Evolutionary conservation across 768 basidiomycete species (phyloP).

Genomic region (Phaeolepiota aurea): DNA sequence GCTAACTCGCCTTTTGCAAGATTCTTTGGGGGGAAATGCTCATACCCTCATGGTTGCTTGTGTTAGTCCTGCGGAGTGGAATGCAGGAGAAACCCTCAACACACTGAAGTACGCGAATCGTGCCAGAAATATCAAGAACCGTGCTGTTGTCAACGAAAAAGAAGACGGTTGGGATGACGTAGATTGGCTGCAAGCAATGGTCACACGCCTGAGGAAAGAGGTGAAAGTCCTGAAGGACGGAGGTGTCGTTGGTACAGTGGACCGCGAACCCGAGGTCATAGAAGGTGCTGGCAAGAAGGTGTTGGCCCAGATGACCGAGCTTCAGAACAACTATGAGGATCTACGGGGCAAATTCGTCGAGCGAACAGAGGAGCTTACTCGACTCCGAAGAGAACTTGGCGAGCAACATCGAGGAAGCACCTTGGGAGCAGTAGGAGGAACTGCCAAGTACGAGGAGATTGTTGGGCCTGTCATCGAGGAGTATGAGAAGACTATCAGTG

Average conservation of each 20-base stretch:
- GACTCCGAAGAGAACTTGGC: conserved; percentile 70
- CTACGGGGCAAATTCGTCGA: conserved; percentile 80
- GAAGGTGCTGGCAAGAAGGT: conserved; percentile 72
- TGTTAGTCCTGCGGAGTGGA: conserved; percentile 94
- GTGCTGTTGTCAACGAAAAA: conserved; percentile 83
- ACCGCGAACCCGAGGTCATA: conserved; percentile 25
- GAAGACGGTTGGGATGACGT: conserved; percentile 99
- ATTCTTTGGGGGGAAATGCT: conserved; percentile 94
- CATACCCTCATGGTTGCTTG: conserved; percentile 99
- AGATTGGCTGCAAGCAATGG: conserved; percentile 88
- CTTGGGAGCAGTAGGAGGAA: conserved; percentile 58
- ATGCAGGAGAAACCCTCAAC: conserved; percentile 87
- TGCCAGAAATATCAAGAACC: conserved; percentile 95
- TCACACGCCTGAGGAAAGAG: conserved; percentile 82
- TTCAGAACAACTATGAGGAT: conserved; percentile 82
- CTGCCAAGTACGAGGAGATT: conserved; percentile 81
- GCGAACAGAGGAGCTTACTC: conserved; percentile 81
- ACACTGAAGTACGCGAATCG: conserved; percentile 97
- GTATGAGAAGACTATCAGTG: conserved; percentile 94
- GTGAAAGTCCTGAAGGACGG: conserved; percentile 74
- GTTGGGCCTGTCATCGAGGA: conserved; percentile 98
- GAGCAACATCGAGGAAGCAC: conserved; percentile 56
- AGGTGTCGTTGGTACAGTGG: conserved; percentile 23
- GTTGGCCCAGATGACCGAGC: conserved; percentile 70
- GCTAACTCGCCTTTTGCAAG: conserved; percentile 91